These are phyloP conservation scores for Mucor sp. DNA, from an alignment of 371 early-diverging fungal genomes.

Conservation along the genomic window DNA sequence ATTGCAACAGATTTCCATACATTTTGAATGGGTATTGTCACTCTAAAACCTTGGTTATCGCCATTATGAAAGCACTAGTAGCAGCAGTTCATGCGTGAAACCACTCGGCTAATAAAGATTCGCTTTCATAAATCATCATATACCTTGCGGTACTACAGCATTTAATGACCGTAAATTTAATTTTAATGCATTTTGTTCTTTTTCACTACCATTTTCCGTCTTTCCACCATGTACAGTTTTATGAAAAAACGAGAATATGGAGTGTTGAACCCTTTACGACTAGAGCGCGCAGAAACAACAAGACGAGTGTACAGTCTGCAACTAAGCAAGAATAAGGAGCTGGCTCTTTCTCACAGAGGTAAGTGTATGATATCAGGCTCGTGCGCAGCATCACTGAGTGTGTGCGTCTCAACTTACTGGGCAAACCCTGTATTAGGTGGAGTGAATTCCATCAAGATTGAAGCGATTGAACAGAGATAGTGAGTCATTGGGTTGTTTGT, in stretches of 20 bases:
- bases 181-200: not conserved
- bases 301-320: slow-evolving; percentile 36
- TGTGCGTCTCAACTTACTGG: not conserved
- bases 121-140: too few species aligned
- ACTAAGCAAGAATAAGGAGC: slow-evolving; percentile 39
- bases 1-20: too few species aligned
- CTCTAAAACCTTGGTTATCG: too few species aligned
- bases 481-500: slow-evolving; percentile 25
- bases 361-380: not conserved
- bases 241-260: slow-evolving; percentile 43
- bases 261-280: slow-evolving; percentile 23
- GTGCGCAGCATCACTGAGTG: not conserved
- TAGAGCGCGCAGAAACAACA: slow-evolving; percentile 45
- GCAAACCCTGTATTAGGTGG: slow-evolving; percentile 37
- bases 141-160: too few species aligned
- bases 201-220: not conserved
- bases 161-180: not conserved
- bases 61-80: too few species aligned
- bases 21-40: too few species aligned
- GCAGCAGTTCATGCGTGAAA: too few species aligned
- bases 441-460: slow-evolving; percentile 58
- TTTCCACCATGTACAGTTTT: slow-evolving; percentile 34
- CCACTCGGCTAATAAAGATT: too few species aligned
- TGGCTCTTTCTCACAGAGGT: slow-evolving; percentile 43
- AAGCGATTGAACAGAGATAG: slow-evolving; percentile 64